These are phyloP conservation scores for Kwoniella dendrophila DNA, from an alignment of 768 basidiomycete species.

Conservation along the genomic window DNA sequence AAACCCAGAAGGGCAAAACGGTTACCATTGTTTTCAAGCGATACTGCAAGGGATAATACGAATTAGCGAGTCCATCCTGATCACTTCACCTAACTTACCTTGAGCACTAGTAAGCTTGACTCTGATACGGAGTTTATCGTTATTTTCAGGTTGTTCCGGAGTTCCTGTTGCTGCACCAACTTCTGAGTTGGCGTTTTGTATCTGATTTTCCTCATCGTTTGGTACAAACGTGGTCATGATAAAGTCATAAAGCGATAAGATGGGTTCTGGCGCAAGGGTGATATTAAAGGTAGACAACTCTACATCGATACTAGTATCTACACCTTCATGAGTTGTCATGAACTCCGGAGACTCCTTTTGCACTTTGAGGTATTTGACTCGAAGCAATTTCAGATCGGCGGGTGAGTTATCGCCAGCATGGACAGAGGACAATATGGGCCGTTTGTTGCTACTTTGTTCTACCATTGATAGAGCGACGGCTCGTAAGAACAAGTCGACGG, in stretches of 20 bases:
- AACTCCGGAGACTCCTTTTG: slow-evolving; percentile 87
- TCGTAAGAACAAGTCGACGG: slow-evolving; percentile 76
- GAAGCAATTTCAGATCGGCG: slow-evolving; percentile 65
- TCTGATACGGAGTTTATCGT: slow-evolving; percentile 73
- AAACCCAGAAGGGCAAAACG: slow-evolving; percentile 82
- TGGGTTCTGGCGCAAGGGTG: slow-evolving; percentile 83
- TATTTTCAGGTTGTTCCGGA: slow-evolving; percentile 15
- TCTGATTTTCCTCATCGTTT: slow-evolving; percentile 31
- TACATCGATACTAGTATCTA: slow-evolving; percentile 85
- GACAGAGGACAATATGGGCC: slow-evolving; percentile 45
- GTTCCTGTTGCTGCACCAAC: slow-evolving; percentile 1
- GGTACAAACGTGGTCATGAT: slow-evolving; percentile 95
- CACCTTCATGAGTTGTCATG: slow-evolving; percentile 71
- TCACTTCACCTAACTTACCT: slow-evolving; percentile 60
- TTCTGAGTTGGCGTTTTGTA: background rate
- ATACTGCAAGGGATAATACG: slow-evolving; percentile 60
- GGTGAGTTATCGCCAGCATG: slow-evolving; percentile 29
- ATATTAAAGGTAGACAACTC: slow-evolving; percentile 88
- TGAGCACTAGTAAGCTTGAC: slow-evolving; percentile 82
- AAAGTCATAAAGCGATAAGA: slow-evolving; percentile 89
- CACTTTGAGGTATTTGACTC: slow-evolving; percentile 74
- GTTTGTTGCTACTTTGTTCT: slow-evolving; percentile 60
- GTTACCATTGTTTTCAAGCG: slow-evolving; percentile 70
- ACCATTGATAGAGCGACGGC: slow-evolving; percentile 75
- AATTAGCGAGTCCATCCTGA: slow-evolving; percentile 5